Evolutionary conservation across 2,329 filamentous ascomycete genomes (phyloP).

Genomic region (Colletotrichum australisinense): DNA sequence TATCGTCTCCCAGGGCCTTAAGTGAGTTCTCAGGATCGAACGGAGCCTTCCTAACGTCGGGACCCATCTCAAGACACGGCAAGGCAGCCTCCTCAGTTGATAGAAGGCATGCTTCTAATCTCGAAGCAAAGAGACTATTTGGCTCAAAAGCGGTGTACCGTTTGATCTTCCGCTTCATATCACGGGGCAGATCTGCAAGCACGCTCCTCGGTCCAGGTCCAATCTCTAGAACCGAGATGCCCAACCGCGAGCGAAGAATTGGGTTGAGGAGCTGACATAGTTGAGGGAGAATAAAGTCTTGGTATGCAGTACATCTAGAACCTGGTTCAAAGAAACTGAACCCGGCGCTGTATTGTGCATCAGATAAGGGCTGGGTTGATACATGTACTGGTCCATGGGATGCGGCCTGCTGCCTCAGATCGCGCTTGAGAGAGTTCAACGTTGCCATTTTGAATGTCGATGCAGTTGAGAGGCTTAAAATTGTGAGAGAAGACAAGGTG

Average conservation of each 20-base stretch:
- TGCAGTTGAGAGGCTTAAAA: rapidly evolving
- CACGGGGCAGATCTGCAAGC: slow-evolving; percentile 58
- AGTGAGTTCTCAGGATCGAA: slow-evolving; percentile 50
- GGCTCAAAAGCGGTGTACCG: slow-evolving; percentile 67
- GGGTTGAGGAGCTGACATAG: slow-evolving; percentile 53
- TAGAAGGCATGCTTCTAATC: slow-evolving; percentile 55
- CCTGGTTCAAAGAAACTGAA: slow-evolving; percentile 55
- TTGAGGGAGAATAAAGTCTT: slow-evolving; percentile 64
- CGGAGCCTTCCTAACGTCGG: slow-evolving; percentile 50
- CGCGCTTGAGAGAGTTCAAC: slow-evolving; percentile 54
- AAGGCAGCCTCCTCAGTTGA: slow-evolving; percentile 46
- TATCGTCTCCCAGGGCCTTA: slow-evolving; percentile 43
- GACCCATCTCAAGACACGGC: slow-evolving; percentile 51
- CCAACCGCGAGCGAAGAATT: slow-evolving; percentile 51
- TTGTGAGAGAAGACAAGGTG: no score
- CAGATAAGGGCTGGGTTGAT: slow-evolving; percentile 50
- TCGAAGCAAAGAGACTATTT: slow-evolving; percentile 56
- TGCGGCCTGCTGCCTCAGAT: slow-evolving; percentile 47
- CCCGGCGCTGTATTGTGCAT: slow-evolving; percentile 60
- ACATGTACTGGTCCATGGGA: slow-evolving; percentile 37
- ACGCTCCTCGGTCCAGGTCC: slow-evolving; percentile 68
- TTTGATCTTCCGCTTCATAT: slow-evolving; percentile 54
- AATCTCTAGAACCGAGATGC: slow-evolving; percentile 68
- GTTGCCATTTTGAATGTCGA: slow-evolving; percentile 49
- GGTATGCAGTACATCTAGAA: slow-evolving; percentile 53